Conservation (phyloP, 495 filamentous ascomycete genomes). For the Daldinia loculata region DNA sequence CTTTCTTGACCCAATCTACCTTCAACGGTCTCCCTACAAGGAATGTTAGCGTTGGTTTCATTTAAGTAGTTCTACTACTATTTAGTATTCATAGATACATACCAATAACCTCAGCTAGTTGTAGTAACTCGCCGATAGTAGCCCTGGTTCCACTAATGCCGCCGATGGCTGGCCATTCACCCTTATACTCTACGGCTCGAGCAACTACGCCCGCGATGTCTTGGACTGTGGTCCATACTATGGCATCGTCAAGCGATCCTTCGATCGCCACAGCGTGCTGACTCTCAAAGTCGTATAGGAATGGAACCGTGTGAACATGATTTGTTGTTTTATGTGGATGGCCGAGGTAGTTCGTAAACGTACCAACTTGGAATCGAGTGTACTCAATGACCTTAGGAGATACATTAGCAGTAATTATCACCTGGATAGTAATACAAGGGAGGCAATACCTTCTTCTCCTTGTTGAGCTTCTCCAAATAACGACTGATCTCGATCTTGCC, state of each 20-base stretch:
- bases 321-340: constrained; percentile 56
- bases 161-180: constrained; percentile 63
- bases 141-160: constrained; percentile 58
- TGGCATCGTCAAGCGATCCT: constrained; percentile 48
- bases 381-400: constrained; percentile 61
- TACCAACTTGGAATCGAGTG: constrained; percentile 61
- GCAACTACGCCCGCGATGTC: constrained; percentile 61
- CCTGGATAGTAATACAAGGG: too few species aligned
- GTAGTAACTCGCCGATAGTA: constrained; percentile 51
- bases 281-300: constrained; percentile 54
- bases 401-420: not conserved
- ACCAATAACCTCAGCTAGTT: constrained; percentile 61
- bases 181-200: constrained; percentile 59
- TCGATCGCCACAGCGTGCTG: constrained; percentile 57
- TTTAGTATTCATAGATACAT: not conserved
- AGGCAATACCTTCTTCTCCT: constrained; percentile 54
- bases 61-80: constrained; percentile 16
- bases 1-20: constrained; percentile 52
- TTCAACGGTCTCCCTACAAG: constrained; percentile 47
- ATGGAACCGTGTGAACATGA: constrained; percentile 51
- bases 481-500: constrained; percentile 54
- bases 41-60: not conserved
- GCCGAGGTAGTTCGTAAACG: constrained; percentile 62
- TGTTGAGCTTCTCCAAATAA: constrained; percentile 61
- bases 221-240: constrained; percentile 56